These are phyloP conservation scores for Pythium phragmitis DNA, from an alignment of 352 stramenopile species.

Conservation along the genomic window DNA sequence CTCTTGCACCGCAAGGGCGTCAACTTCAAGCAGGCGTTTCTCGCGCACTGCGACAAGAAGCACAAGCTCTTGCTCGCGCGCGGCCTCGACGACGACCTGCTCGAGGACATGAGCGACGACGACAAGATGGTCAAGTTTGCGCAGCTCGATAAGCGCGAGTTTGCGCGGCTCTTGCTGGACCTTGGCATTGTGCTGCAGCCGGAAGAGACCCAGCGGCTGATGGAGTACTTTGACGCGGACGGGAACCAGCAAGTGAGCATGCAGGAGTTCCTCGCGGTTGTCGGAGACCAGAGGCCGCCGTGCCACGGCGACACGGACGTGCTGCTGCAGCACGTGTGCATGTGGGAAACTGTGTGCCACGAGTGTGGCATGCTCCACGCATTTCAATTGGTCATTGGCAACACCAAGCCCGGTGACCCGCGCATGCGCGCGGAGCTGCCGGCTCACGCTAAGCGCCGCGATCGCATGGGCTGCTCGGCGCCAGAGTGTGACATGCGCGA, in stretches of 20 bases:
- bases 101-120: constrained; percentile 60
- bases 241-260: constrained; percentile 63
- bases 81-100: constrained; percentile 52
- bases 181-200: constrained; percentile 81
- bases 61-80: constrained; percentile 56
- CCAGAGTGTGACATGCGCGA: constrained; percentile 71
- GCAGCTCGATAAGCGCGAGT: constrained; percentile 47
- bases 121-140: constrained; percentile 65
- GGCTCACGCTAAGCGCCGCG: constrained; percentile 59
- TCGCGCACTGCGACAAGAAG: constrained; percentile 59
- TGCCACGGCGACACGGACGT: constrained; percentile 78
- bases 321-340: constrained; percentile 80
- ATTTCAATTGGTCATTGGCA: constrained; percentile 77
- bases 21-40: constrained; percentile 83
- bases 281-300: constrained; percentile 66
- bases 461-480: constrained; percentile 48
- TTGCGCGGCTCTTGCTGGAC: constrained; percentile 53
- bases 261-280: constrained; percentile 82
- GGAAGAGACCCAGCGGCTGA: constrained; percentile 74
- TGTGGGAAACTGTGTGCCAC: constrained; percentile 91
- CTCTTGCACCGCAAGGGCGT: constrained; percentile 85
- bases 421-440: constrained; percentile 69
- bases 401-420: constrained; percentile 35
- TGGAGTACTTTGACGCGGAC: constrained; percentile 88
- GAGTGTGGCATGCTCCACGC: constrained; percentile 90